phyloP scores from a whole-genome alignment of 352 stramenopile genomes.

The Phytophthora nicotianae region DNA sequence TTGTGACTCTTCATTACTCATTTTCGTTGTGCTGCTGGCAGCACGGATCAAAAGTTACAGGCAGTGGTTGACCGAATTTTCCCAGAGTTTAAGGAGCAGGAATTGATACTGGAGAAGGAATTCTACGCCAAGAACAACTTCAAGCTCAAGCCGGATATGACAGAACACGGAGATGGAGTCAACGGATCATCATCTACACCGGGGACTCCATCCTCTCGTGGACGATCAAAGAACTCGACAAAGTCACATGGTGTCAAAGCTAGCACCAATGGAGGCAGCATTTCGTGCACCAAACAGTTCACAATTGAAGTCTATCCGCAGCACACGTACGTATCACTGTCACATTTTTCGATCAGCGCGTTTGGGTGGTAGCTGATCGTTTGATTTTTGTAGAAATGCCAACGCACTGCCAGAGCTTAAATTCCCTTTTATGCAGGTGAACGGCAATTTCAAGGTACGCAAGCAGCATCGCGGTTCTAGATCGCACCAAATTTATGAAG shows the following conservation, averaged over 20 bases:
- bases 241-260: conserved; percentile 6
- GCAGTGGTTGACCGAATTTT: conserved; percentile 81
- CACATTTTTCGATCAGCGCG: not conserved
- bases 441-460: conserved; percentile 60
- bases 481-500: not conserved
- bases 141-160: conserved; percentile 44
- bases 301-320: conserved; percentile 53
- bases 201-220: conserved; percentile 8
- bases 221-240: conserved; percentile 14
- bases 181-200: conserved; percentile 14
- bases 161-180: conserved; percentile 5
- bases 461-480: not conserved
- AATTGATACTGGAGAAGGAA: conserved; percentile 50
- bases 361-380: not conserved
- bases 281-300: conserved; percentile 24
- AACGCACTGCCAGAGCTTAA: conserved; percentile 36
- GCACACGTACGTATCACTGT: conserved; percentile 33
- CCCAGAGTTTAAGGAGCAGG: conserved; percentile 59
- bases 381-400: conserved; percentile 24
- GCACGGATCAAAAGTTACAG: conserved; percentile 76
- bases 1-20: not conserved
- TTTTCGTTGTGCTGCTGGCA: conserved; percentile 19
- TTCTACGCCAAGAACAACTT: conserved; percentile 75
- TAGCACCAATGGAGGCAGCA: conserved; percentile 5
- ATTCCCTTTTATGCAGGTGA: conserved; percentile 66